Evolutionary conservation across 2,329 filamentous ascomycete genomes (phyloP), one percentile per base, ranked within the genome.

Genomic region (Camillea tinctor): DNA sequence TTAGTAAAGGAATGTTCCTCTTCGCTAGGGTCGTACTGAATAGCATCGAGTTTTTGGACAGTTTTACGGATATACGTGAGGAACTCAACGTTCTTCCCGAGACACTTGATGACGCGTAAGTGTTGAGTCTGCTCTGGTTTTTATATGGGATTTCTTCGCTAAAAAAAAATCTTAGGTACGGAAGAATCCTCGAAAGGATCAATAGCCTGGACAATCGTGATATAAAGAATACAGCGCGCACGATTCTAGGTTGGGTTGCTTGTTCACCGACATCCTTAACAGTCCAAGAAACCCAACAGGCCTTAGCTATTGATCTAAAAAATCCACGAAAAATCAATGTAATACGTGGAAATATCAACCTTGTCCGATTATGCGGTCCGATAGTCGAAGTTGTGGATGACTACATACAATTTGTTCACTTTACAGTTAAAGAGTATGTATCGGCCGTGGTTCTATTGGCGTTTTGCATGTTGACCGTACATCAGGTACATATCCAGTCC

Each of bases 1-100:
- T 53, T 57, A 15, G 24, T 9, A 36, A 36, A 73, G 72, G 72
- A n/a, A 74, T 74, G 72, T 74, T 74, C 59, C 66, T 74, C 8
- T 74, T 72, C 54, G 71, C 67, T 6, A 66, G 62, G 30, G 53
- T 74, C 19, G 57, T 74, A 9, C 50, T 73, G 21, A 60, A 66
- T 20, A 68, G 56, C 44, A 57, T 69, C 17, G 59, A 66, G 48
- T 54, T 44, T n/a, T 24, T 64, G 2, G 55, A 50, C 51, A 58
- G 64, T 19, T 24, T 68, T 9, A 60, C 58, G 13, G 65, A 71
- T 17, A 68, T 74, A 56, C 57, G 62, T n/a, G 50, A 61, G 22
- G 71, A 74, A 24, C 58, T 73, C 1, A 59, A 54, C 54, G 63
- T 63, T 15, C 62, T 73, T 6, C 73, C 73, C 2, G 61, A 70